phyloP scores from a whole-genome alignment of 192 early-diverging fungal species.

The Rhizophagus clarus region DNA sequence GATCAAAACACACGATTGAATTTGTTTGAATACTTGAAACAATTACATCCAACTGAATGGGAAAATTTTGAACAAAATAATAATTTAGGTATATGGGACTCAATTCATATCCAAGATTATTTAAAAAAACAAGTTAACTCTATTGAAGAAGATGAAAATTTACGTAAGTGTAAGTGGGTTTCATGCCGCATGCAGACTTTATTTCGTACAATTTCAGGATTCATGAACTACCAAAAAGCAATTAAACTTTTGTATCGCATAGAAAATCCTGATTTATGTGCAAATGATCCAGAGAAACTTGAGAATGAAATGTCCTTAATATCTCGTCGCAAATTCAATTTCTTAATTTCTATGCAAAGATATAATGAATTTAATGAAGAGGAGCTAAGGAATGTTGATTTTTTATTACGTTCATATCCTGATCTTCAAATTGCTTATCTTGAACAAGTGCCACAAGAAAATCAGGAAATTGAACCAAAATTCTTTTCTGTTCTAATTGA shows the following conservation, averaged over 20 bases:
- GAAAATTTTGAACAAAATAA: conserved; percentile 69
- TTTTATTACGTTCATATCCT: conserved; percentile 75
- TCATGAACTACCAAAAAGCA: conserved; percentile 88
- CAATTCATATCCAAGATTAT: too few relatives aligned
- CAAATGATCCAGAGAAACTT: conserved; percentile 64
- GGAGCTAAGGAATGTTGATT: conserved; percentile 75
- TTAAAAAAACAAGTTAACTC: too few relatives aligned
- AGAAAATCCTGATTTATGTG: conserved; percentile 76
- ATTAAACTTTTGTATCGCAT: conserved; percentile 78
- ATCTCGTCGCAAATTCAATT: conserved; percentile 78
- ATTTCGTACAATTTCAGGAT: conserved; percentile 84
- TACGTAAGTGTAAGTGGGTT: conserved; percentile 88
- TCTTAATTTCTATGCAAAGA: conserved; percentile 84
- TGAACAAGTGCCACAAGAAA: conserved; percentile 64
- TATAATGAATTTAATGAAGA: conserved; percentile 77
- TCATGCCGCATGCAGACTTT: conserved; percentile 84
- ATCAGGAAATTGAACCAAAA: conserved; percentile 62
- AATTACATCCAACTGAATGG: conserved; percentile 80
- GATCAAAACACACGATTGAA: conserved; percentile 81
- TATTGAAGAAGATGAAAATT: neutral
- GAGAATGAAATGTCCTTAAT: conserved; percentile 71
- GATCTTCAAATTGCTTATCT: conserved; percentile 81
- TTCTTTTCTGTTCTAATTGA: conserved; percentile 75
- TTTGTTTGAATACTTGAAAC: conserved; percentile 80
- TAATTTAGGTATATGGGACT: too few relatives aligned